Evolutionary conservation across 768 basidiomycete genomes (phyloP), one percentile per base, ranked within the genome.

Genomic region (Candolleomyces eurysporus): DNA sequence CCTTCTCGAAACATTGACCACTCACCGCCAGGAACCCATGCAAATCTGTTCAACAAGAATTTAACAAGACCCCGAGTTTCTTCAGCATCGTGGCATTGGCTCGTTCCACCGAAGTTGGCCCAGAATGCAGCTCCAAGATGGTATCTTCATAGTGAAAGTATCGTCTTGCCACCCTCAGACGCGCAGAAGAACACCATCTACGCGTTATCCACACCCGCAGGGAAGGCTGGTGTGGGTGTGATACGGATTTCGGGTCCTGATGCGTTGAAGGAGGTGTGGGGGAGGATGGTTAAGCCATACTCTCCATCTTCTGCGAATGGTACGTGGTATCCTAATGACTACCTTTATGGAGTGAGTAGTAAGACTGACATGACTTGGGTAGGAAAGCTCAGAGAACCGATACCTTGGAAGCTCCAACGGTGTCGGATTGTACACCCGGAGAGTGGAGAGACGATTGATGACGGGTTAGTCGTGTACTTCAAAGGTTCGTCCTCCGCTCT

Each of bases 391-490:
- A 31, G 55, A 19, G 26, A 22, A 16, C 91, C 88, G 17, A 70
- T 73, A 21, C 84, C 89, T 6, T 86, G 91, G 80, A 84, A 82
- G 68, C 79, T 94, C 72, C 78, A 91, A 56, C 83, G 90, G 19
- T 88, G 92, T 67, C 78, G 76, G 31, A 78, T 96, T 45, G 73
- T 91, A 0, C 82, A 91, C 63, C 89, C 91, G 1, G 73, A 76
- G 7, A 83, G 78, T 0, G 74, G 75, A 14, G 86, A 90, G 58
- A 72, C 82, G 32, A 77, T 96, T 19, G 94, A 96, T 67, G 88
- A 92, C 57, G 92, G 90, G 0, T 72, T 96, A 9, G 88, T 88
- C 0, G 86, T 96, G 17, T 94, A 86, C 73, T 96, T 96, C 72
- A 79, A 83, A 78, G 87, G 94, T 88, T 88, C 45, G 80, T 67